phyloP scores from a whole-genome alignment of 768 basidiomycete species.

The Suillus discolor region DNA sequence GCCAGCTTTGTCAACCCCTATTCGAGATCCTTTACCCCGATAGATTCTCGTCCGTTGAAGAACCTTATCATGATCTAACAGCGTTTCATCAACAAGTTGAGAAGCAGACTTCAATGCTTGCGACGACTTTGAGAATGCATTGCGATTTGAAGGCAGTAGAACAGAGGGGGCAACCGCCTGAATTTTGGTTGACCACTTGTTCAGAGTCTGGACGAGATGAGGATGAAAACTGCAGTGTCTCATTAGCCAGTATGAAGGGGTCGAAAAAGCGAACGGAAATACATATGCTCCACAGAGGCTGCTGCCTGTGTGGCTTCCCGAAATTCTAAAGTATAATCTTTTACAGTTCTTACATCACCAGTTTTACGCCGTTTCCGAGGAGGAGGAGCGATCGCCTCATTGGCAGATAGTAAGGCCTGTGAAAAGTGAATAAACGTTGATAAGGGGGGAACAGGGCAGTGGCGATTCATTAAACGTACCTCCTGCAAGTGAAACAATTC shows the following conservation, averaged over 20 bases:
- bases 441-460: slow-evolving; percentile 4
- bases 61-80: slow-evolving; percentile 58
- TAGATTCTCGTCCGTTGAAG: slow-evolving; percentile 64
- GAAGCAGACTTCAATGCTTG: slow-evolving; percentile 65
- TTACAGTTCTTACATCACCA: slow-evolving; percentile 21
- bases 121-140: slow-evolving; percentile 63
- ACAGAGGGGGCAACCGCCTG: slow-evolving; percentile 87
- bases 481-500: slow-evolving; percentile 72
- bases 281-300: slow-evolving; percentile 55
- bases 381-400: slow-evolving; percentile 50
- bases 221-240: slow-evolving; percentile 56
- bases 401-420: slow-evolving; percentile 48
- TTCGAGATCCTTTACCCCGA: slow-evolving; percentile 48
- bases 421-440: slow-evolving; percentile 19
- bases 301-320: slow-evolving; percentile 44
- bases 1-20: slow-evolving; percentile 41
- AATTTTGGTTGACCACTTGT: slow-evolving; percentile 96
- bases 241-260: slow-evolving; percentile 10
- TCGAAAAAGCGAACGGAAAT: slow-evolving; percentile 27
- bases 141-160: slow-evolving; percentile 69
- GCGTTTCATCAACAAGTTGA: slow-evolving; percentile 76
- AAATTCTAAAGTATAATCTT: slow-evolving; percentile 32
- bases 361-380: slow-evolving; percentile 60
- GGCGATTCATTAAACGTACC: slow-evolving; percentile 39
- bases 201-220: slow-evolving; percentile 72